Conservation (phyloP, 2,329 filamentous ascomycete genomes). For the Xylariaceae sp. region DNA sequence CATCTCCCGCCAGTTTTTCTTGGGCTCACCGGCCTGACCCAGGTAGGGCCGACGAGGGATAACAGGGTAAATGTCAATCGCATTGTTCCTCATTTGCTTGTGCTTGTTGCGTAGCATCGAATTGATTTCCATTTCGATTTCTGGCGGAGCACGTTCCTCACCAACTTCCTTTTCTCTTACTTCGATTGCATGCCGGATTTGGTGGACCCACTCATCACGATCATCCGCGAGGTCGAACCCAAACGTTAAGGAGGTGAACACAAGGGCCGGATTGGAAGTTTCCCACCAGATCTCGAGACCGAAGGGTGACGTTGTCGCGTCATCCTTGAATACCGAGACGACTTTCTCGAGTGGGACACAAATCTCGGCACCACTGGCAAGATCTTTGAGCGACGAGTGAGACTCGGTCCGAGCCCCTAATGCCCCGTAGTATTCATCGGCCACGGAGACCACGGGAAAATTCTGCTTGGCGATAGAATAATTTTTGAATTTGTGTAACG, state of each 20-base stretch:
- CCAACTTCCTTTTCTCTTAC: conserved; percentile 26
- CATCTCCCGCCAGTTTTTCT: conserved; percentile 44
- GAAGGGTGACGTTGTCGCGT: conserved; percentile 45
- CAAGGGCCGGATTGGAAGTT: conserved; percentile 35
- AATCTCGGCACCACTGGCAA: conserved; percentile 28
- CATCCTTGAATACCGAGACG: conserved; percentile 49
- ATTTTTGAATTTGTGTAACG: conserved; percentile 47
- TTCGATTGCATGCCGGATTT: conserved; percentile 40
- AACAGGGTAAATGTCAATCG: conserved; percentile 48
- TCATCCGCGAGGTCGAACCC: conserved; percentile 46
- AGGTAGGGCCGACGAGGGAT: conserved; percentile 43
- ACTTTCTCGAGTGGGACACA: conserved; percentile 47
- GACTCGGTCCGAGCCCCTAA: conserved; percentile 36
- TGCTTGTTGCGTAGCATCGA: conserved; percentile 44
- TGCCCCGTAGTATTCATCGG: conserved; percentile 30
- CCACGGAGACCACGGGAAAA: conserved; percentile 40
- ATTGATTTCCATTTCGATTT: conserved; percentile 44
- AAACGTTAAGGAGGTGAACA: conserved; percentile 44
- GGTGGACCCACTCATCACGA: conserved; percentile 45
- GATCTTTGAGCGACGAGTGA: conserved; percentile 24
- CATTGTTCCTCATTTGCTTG: conserved; percentile 32
- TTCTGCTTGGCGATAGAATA: conserved; percentile 43
- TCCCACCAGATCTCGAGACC: conserved; percentile 55
- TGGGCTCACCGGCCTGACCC: conserved; percentile 37
- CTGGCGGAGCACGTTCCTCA: conserved; percentile 40